Evolutionary conservation across 2,329 filamentous ascomycete genomes (phyloP).

Genomic region (Monosporascus sp.): DNA sequence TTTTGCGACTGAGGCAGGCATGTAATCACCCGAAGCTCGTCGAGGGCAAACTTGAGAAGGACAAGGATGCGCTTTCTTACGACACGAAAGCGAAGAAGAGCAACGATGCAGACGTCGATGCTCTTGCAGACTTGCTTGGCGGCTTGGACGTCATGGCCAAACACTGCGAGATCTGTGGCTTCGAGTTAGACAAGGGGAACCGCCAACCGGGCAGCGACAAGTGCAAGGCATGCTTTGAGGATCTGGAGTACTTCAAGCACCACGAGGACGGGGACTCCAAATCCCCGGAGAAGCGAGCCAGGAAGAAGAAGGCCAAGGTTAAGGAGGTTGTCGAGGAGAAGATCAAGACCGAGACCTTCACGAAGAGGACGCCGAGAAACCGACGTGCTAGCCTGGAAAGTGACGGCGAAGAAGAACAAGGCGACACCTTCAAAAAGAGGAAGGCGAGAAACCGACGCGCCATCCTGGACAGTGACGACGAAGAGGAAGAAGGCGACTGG

Average conservation of each 20-base stretch:
- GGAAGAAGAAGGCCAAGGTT: slow-evolving; percentile 25
- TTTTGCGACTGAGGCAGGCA: slow-evolving; percentile 85
- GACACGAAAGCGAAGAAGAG: slow-evolving; percentile 49
- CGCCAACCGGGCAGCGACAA: slow-evolving; percentile 36
- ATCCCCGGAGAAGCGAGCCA: slow-evolving; percentile 32
- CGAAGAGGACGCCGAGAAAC: slow-evolving; percentile 28
- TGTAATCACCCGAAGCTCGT: slow-evolving; percentile 93
- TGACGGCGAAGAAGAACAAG: slow-evolving; percentile 58
- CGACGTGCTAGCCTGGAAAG: slow-evolving; percentile 42
- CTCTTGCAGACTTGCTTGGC: slow-evolving; percentile 79
- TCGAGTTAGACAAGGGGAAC: slow-evolving; percentile 52
- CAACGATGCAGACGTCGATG: slow-evolving; percentile 65
- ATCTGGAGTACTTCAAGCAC: slow-evolving; percentile 60
- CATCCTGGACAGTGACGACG: slow-evolving; percentile 48
- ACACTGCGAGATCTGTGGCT: slow-evolving; percentile 79
- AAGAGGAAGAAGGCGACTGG: slow-evolving; percentile 72
- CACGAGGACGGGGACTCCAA: slow-evolving; percentile 36
- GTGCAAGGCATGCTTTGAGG: slow-evolving; percentile 70
- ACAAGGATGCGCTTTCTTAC: slow-evolving; percentile 76
- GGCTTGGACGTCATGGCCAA: slow-evolving; percentile 73
- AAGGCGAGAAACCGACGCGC: slow-evolving; percentile 34
- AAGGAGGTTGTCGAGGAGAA: slow-evolving; percentile 28
- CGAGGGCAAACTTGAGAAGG: slow-evolving; percentile 76
- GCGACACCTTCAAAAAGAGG: slow-evolving; percentile 38
- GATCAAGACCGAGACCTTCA: slow-evolving; percentile 23